Evolutionary conservation across 108 stramenopile species (phyloP), one percentile per base, ranked within the genome.

Genomic region (Thalassiosira profunda): DNA sequence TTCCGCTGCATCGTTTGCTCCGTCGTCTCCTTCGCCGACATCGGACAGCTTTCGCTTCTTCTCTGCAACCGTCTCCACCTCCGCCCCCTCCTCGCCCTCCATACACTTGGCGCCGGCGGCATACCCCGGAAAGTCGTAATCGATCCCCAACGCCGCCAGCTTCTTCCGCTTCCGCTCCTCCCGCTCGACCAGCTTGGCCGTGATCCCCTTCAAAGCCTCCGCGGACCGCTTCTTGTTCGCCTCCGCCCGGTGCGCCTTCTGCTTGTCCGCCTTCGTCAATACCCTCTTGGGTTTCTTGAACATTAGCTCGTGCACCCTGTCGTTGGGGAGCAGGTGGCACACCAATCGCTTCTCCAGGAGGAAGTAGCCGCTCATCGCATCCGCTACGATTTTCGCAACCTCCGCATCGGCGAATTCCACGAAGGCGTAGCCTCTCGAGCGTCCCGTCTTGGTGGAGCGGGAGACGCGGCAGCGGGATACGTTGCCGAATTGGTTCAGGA

Each of bases 321-420:
- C 76, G 14, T 52, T 55, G n/a, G 89, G 85, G n/a, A 97, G 49
- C 17, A 97, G 52, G 48, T 97, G 84, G 79, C 91, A 97, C 0
- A 97, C 94, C 56, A 99, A 76, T 51, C 97, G 79, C 63, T 92
- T 91, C 55, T 86, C 88, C 26, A 79, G 37, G n/a, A 99, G 65
- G 69, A 95, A 89, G 76, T 99, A 99, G 28, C 97, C 93, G 41
- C 91, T 74, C 92, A 99, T 92, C 24, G 98, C 95, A 28, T 98
- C 96, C 6, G 97, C 96, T 3, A 96, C 99, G 56, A 98, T 96
- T 6, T 46, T 53, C 9, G 98, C 96, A 7, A 94, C 92, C 48
- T 96, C 92, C 2, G 79, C 45, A 54, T 87, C 80, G 7, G 36
- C 82, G 59, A 99, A 98, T 79, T 98, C 84, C 17, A 95, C 80